These are phyloP conservation scores for Nakazawaea wyomingensis DNA, from an alignment of 805 yeast genomes.

Conservation along the genomic window DNA sequence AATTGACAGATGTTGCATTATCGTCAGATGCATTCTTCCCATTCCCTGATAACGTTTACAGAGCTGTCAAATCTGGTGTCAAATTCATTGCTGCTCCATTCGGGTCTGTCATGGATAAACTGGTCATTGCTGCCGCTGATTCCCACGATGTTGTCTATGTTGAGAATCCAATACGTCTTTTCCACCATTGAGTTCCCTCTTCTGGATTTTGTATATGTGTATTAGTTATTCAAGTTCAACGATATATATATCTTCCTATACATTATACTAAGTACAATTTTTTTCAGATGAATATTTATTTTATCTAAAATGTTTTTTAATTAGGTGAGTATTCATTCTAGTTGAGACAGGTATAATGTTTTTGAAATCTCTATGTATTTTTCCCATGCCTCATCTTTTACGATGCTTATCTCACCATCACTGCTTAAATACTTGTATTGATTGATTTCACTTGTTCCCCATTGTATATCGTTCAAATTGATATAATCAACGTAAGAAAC, in stretches of 20 bases:
- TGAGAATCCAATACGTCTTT: conserved; percentile 94
- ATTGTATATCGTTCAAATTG: conserved; percentile 21
- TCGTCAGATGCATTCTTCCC: conserved; percentile 99
- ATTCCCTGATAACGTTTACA: conserved; percentile 97
- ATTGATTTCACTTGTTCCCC: conserved; percentile 25
- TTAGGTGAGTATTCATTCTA: too few species aligned
- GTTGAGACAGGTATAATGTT: conserved; percentile 7
- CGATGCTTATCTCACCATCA: conserved; percentile 24
- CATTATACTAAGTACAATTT: too few species aligned
- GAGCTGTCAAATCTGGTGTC: conserved; percentile 96
- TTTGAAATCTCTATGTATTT: background rate
- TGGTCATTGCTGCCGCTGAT: conserved; percentile 94
- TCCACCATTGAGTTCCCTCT: conserved; percentile 82
- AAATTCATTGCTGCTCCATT: conserved; percentile 94
- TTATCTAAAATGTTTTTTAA: too few species aligned
- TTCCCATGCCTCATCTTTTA: conserved; percentile 29
- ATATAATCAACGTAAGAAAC: conserved; percentile 26
- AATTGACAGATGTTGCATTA: conserved; percentile 81
- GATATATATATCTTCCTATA: too few species aligned
- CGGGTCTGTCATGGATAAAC: conserved; percentile 97
- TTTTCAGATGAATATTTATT: too few species aligned
- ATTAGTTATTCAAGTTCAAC: too few species aligned
- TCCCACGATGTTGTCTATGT: conserved; percentile 85
- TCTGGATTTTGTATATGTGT: too few species aligned
- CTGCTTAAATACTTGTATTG: conserved; percentile 23